A percentile compares a stretch with the other conserved stretches of the same genome.
phyloP scores from a whole-genome alignment of 108 stramenopile genomes.

The Conticribra weissflogii region DNA sequence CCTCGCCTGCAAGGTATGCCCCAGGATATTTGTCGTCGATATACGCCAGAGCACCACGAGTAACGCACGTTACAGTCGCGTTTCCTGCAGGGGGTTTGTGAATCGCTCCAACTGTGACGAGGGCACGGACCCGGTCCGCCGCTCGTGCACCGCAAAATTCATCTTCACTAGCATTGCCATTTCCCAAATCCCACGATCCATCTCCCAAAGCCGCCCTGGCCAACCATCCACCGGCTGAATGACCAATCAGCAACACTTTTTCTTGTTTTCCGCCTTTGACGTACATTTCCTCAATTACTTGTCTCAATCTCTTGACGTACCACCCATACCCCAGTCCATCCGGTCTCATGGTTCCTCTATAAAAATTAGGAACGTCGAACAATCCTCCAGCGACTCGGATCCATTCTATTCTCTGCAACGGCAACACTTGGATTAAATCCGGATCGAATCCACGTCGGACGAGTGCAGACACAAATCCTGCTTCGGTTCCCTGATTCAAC shows the following conservation, averaged over 20 bases:
- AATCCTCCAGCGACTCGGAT: constrained; percentile 76
- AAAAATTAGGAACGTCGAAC: constrained; percentile 79
- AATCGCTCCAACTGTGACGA: constrained; percentile 77
- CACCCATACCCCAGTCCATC: constrained; percentile 80
- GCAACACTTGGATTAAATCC: constrained; percentile 67
- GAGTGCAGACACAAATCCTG: constrained; percentile 55
- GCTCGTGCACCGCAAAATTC: constrained; percentile 33
- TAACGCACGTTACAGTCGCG: constrained; percentile 62
- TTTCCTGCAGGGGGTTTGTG: constrained; percentile 63
- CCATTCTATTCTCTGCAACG: constrained; percentile 85
- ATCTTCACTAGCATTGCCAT: constrained; percentile 16
- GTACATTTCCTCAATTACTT: constrained; percentile 54
- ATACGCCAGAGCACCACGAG: constrained; percentile 74
- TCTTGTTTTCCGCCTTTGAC: constrained; percentile 41
- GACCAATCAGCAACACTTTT: constrained; percentile 74
- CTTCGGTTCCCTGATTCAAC: constrained; percentile 44
- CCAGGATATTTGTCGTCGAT: constrained; percentile 78
- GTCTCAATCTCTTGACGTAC: constrained; percentile 75
- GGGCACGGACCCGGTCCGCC: constrained; percentile 51
- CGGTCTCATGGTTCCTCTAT: constrained; percentile 58
- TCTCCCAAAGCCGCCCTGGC: constrained; percentile 86
- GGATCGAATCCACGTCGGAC: constrained; percentile 55
- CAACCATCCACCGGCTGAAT: constrained; percentile 93
- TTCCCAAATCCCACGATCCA: constrained; percentile 52
- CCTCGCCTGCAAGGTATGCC: constrained; percentile 65